Percentiles rank a stretch among this genome's conserved stretches.
phyloP scores from a whole-genome alignment of 2,329 filamentous ascomycete genomes.

The Aspergillus sp. region DNA sequence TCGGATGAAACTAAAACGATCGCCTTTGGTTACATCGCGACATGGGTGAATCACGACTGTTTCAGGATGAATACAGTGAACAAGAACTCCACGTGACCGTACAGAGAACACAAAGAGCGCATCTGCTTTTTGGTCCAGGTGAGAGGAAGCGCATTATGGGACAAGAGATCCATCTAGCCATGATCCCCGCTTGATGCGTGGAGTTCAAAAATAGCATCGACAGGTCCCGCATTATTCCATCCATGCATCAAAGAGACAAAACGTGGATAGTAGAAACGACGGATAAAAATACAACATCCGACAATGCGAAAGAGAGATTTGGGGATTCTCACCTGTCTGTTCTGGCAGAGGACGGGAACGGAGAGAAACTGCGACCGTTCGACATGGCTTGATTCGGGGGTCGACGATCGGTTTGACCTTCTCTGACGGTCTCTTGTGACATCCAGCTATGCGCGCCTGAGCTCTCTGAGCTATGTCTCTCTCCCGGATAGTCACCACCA shows the following conservation, averaged over 20 bases:
- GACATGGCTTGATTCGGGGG: conserved; percentile 21
- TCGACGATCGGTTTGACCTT: conserved; percentile 21
- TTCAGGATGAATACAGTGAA: background rate
- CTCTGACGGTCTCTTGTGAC: conserved; percentile 41
- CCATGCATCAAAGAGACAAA: background rate
- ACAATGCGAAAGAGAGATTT: no score
- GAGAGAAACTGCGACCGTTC: conserved; percentile 27
- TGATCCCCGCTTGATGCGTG: background rate
- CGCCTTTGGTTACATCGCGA: background rate
- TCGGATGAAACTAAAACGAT: background rate
- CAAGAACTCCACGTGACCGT: background rate
- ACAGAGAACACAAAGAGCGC: background rate
- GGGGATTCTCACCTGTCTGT: conserved; percentile 32
- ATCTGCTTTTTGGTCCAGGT: background rate
- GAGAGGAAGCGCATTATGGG: background rate
- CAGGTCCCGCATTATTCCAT: no score
- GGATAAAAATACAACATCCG: background rate
- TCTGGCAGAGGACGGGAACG: conserved; percentile 24
- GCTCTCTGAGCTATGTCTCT: conserved; percentile 42
- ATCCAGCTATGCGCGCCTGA: conserved; percentile 38
- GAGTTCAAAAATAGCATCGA: background rate
- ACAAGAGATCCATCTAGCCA: background rate
- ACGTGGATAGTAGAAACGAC: background rate
- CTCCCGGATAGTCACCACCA: conserved; percentile 31
- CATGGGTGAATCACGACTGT: background rate